Evolutionary conservation across 768 basidiomycete genomes (phyloP).

Genomic region (Russula sp.): DNA sequence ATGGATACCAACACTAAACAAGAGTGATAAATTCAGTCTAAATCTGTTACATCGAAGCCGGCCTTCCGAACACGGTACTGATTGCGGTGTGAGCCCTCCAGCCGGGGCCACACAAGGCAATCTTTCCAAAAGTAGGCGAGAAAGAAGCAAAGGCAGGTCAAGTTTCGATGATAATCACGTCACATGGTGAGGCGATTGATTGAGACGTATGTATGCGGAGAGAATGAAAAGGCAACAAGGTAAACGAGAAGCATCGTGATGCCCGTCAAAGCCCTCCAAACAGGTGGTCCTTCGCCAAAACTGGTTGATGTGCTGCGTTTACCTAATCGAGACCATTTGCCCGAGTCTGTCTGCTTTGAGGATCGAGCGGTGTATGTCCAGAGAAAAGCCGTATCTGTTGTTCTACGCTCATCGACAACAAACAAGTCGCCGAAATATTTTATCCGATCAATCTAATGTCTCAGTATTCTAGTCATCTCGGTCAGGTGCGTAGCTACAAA

Average conservation of each 20-base stretch:
- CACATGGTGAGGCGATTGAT: constrained; percentile 24
- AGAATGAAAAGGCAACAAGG: constrained; percentile 4
- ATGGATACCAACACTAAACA: constrained; percentile 24
- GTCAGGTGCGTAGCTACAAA: background rate
- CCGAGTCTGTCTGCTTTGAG: background rate
- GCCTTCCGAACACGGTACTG: constrained; percentile 12
- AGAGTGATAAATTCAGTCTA: constrained; percentile 14
- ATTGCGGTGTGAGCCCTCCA: constrained; percentile 9
- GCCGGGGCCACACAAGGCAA: constrained; percentile 16
- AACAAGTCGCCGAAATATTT: background rate
- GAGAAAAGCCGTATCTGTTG: constrained; percentile 8
- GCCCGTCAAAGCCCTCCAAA: constrained; percentile 7
- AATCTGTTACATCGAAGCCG: constrained; percentile 22
- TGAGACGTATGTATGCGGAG: constrained; percentile 11
- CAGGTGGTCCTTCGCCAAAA: constrained; percentile 10
- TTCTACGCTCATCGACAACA: background rate
- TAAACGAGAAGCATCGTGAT: constrained; percentile 18
- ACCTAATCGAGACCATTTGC: constrained; percentile 5
- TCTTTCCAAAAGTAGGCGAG: constrained; percentile 24
- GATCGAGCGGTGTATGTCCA: background rate
- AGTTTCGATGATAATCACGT: constrained; percentile 16
- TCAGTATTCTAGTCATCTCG: background rate
- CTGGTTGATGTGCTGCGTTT: background rate
- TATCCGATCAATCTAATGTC: constrained; percentile 2
- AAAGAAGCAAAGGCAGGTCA: too few relatives aligned